A percentile compares a stretch with the other conserved stretches of the same genome.
Evolutionary conservation across 139 green algal species (phyloP).

Genomic region (Chlorella sp.): DNA sequence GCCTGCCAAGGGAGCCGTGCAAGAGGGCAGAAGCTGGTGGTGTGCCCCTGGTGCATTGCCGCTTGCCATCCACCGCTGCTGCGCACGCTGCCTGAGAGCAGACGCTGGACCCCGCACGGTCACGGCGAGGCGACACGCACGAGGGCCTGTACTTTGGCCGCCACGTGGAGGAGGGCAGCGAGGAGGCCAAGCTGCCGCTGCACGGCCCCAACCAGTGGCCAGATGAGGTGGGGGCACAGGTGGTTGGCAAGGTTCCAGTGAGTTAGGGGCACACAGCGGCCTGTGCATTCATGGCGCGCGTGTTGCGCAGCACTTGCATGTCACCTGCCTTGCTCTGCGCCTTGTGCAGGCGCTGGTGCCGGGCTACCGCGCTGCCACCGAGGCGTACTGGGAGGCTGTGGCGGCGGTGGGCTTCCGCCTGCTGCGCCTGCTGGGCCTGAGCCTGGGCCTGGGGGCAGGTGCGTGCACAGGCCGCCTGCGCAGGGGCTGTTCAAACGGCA

Average conservation of each 20-base stretch:
- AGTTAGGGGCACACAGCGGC: too few species aligned
- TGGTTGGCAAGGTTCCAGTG: too few species aligned
- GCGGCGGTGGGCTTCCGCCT: conserved; percentile 60
- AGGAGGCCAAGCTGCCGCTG: conserved; percentile 75
- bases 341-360: conserved; percentile 51
- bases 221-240: conserved; percentile 13
- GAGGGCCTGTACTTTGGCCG: conserved; percentile 88
- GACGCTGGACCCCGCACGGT: conserved; percentile 79
- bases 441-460: conserved; percentile 67
- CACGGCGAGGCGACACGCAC: conserved; percentile 82
- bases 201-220: conserved; percentile 96
- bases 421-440: conserved; percentile 80
- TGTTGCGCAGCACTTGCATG: too few species aligned
- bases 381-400: conserved; percentile 70
- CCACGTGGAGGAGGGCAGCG: conserved; percentile 57
- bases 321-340: too few species aligned
- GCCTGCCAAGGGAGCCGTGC: too few species aligned
- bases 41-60: too few species aligned
- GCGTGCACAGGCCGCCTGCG: too few species aligned
- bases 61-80: too few species aligned
- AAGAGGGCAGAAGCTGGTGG: too few species aligned
- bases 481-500: too few species aligned
- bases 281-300: too few species aligned
- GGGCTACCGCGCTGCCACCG: conserved; percentile 51
- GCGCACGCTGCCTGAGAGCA: too few species aligned